phyloP scores from a whole-genome alignment of 257 asterid genomes.

The Solanum lignicaule region DNA sequence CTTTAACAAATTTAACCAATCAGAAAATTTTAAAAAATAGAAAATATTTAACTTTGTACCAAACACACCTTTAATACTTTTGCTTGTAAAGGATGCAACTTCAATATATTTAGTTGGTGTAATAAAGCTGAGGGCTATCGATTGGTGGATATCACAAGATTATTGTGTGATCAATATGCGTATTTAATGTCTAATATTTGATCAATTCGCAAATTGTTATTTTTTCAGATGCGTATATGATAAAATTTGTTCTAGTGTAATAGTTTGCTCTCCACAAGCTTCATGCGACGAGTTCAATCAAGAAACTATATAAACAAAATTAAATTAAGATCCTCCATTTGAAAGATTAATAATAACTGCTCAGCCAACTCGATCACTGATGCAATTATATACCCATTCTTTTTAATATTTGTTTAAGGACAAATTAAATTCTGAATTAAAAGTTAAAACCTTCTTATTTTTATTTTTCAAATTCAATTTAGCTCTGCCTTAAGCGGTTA shows the following conservation, averaged over 20 bases:
- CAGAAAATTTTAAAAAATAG: background rate
- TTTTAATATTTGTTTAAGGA: background rate
- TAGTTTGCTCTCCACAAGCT: background rate
- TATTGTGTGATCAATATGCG: background rate
- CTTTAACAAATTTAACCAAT: background rate
- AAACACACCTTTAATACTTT: background rate
- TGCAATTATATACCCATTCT: background rate
- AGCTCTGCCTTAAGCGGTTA: background rate
- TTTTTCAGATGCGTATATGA: no score
- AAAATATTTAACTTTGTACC: background rate
- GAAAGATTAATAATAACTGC: no score
- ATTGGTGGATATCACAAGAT: background rate
- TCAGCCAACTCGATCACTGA: background rate
- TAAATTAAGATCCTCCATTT: background rate
- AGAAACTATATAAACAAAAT: no score
- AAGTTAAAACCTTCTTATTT: background rate
- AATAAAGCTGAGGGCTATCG: background rate
- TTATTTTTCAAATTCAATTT: background rate
- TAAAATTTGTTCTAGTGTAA: no score
- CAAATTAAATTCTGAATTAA: background rate
- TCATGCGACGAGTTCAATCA: background rate
- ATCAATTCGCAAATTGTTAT: background rate
- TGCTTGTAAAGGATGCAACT: slow-evolving; percentile 1
- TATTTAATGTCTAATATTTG: background rate
- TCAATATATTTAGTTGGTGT: slow-evolving; percentile 9